Percentiles rank a stretch among this genome's conserved stretches.
phyloP scores from a whole-genome alignment of 768 basidiomycete genomes.

The Lentinula sp. region DNA sequence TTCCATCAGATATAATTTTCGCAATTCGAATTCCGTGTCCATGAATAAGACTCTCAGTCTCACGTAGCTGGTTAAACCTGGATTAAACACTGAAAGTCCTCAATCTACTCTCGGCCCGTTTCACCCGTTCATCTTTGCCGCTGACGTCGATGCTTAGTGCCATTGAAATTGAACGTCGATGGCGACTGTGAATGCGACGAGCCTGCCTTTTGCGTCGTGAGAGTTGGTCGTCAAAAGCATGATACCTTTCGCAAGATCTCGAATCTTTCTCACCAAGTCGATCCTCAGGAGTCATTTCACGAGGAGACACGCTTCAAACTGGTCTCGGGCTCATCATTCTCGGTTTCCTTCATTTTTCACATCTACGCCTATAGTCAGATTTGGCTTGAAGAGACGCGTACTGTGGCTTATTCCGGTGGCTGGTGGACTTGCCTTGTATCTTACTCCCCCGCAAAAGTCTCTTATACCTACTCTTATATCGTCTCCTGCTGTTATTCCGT shows the following conservation, averaged over 20 bases:
- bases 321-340: conserved; percentile 8
- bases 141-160: not conserved
- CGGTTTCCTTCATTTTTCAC: conserved; percentile 26
- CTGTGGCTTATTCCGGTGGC: conserved; percentile 55
- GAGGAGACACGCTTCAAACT: conserved; percentile 21
- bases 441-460: conserved; percentile 36
- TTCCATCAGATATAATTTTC: no score
- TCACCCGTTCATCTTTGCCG: not conserved
- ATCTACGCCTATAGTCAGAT: conserved; percentile 21
- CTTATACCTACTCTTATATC: conserved; percentile 44
- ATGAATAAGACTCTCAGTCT: no score
- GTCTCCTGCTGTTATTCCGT: conserved; percentile 39
- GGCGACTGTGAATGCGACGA: conserved; percentile 1
- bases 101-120: not conserved
- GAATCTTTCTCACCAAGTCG: not conserved
- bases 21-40: no score
- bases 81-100: no score
- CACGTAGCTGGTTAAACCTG: no score
- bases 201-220: not conserved
- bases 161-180: not conserved
- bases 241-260: not conserved
- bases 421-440: conserved; percentile 47
- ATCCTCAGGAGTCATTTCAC: not conserved
- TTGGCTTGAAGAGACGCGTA: conserved; percentile 19
- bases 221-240: not conserved